Base-by-base conservation (phyloP, 2,329 filamentous ascomycete genomes). In the Pestalotiopsis sp. region DNA sequence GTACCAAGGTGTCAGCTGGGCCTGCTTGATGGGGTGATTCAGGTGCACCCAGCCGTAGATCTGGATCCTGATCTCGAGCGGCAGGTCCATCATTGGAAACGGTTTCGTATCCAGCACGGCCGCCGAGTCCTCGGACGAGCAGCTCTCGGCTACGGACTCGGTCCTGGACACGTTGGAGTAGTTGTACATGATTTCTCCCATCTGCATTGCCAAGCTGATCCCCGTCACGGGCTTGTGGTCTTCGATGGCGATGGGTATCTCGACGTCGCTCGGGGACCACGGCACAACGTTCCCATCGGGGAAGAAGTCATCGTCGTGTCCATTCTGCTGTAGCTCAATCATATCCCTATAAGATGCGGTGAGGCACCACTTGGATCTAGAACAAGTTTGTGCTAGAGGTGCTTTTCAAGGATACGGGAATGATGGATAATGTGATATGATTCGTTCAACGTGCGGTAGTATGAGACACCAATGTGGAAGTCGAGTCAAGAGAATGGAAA, bases 21-120 rank as follows among this genome's bases (percentile, higher is more conserved):
- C 73, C 60, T 81, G 78, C n/a, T 76, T 73, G 52, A 83, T 73
- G 1, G 81, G 82, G 45, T 79, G 79, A 73, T 77, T 76, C 4
- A 77, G 72, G 58, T 82, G 77, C 13, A 85, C 71, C 78, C 81
- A 82, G 66, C 74, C 70, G 72, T 86, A 87, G 41, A 87, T 83
- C 66, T 82, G 78, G 13, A 84, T 79, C 14, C 85, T 80, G 63
- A 86, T 78, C 71, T 87, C 85, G 14, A 79, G 72, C 0, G 84
- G 83, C 4, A 85, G 74, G 38, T 76, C 72, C 61, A 84, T 65
- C 83, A 73, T 13, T 73, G 71, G 64, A 73, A 73, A 60, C 45
- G 20, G 60, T 38, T 38, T 38, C 14, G 20, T 61, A 13, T 39
- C 36, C 58, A 36, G 31, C 31, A 9, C 2, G 31, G 5, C 39